Conservation (phyloP, 768 basidiomycete species). For the Psilocybe azurescens region DNA sequence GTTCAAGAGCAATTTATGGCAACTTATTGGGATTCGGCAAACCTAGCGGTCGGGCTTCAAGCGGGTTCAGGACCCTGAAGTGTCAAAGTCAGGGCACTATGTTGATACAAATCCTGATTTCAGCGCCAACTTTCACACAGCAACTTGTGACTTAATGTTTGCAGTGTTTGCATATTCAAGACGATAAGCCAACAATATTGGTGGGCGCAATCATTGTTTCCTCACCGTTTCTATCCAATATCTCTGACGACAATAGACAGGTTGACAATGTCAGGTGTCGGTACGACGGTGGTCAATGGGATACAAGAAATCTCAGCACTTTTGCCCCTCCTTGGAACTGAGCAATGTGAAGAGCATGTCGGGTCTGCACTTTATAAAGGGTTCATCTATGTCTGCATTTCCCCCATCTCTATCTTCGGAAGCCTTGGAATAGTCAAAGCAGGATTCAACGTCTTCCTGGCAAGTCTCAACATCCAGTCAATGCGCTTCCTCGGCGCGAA, state of each 20-base stretch:
- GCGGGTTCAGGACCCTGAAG: too few species aligned
- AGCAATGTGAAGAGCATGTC: conserved; percentile 22
- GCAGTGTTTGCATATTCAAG: too few species aligned
- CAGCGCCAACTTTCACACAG: too few species aligned
- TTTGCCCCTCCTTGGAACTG: conserved; percentile 18
- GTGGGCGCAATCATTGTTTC: too few species aligned
- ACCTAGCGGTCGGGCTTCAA: too few species aligned
- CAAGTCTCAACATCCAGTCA: conserved; percentile 10
- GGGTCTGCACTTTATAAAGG: conserved; percentile 18
- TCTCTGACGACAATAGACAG: neutral
- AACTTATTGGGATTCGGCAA: too few species aligned
- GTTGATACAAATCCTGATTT: too few species aligned
- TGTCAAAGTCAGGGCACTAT: too few species aligned
- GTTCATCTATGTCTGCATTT: conserved; percentile 14
- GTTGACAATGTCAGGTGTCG: neutral
- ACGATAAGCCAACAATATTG: too few species aligned
- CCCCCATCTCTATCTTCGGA: conserved; percentile 20
- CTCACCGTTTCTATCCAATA: neutral
- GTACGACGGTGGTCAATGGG: conserved; percentile 10
- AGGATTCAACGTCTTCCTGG: conserved; percentile 17
- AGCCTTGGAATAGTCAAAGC: conserved; percentile 18
- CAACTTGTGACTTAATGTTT: too few species aligned
- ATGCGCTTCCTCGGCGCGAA: conserved; percentile 15
- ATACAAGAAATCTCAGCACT: conserved; percentile 21
- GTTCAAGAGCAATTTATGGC: too few species aligned